phyloP scores from a whole-genome alignment of 2,329 filamentous ascomycete species.

The Colletotrichum plurivorum region DNA sequence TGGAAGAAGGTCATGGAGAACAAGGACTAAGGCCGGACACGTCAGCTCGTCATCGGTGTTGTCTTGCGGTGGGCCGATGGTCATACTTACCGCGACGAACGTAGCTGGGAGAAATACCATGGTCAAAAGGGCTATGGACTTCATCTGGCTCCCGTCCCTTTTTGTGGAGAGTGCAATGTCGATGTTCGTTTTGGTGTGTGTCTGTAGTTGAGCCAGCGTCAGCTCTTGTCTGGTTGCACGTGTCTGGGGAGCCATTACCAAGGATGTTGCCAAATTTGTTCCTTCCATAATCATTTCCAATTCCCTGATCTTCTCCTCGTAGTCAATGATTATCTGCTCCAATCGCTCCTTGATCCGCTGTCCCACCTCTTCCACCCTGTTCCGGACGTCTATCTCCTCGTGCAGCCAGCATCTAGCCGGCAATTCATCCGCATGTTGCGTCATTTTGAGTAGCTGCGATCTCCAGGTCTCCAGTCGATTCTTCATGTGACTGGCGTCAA shows the following conservation, averaged over 20 bases:
- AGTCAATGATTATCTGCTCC: slow-evolving; percentile 35
- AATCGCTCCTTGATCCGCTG: slow-evolving; percentile 35
- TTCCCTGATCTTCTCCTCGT: slow-evolving; percentile 37
- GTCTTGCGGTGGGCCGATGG: too few species aligned
- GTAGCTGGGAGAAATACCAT: slow-evolving; percentile 23
- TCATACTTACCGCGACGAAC: slow-evolving; percentile 11
- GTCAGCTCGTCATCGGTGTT: too few species aligned
- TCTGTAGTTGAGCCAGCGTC: too few species aligned
- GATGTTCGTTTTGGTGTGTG: not conserved
- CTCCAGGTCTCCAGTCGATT: not conserved
- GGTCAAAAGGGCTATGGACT: slow-evolving; percentile 14
- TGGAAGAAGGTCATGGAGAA: slow-evolving; percentile 8
- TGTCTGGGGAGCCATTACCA: too few species aligned
- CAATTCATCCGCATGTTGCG: not conserved
- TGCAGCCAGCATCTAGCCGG: not conserved
- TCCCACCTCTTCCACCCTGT: not conserved
- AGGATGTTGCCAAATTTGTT: slow-evolving; percentile 37
- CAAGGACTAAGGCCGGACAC: not conserved
- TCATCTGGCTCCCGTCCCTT: slow-evolving; percentile 15
- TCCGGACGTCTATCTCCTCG: accelerated
- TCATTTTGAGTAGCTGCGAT: not conserved
- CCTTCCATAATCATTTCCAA: slow-evolving; percentile 41
- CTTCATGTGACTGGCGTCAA: not conserved
- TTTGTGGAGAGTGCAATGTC: slow-evolving; percentile 1
- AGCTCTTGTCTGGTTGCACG: too few species aligned